Evolutionary conservation across 2,329 filamentous ascomycete genomes (phyloP).

Genomic region (Pseudogymnoascus sp.): DNA sequence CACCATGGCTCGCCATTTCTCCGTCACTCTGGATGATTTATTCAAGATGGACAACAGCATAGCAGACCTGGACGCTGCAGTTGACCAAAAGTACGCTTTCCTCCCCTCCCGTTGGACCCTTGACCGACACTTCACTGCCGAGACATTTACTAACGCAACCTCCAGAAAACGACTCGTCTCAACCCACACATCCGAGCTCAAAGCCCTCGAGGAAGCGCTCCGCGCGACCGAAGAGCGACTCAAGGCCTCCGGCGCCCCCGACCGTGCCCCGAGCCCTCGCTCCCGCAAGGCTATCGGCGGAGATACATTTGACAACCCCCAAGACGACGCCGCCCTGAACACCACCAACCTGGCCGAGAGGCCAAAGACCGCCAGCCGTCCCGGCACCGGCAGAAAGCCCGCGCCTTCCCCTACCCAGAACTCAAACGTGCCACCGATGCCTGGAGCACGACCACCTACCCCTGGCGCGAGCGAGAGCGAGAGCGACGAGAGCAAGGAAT

Average conservation of each 20-base stretch:
- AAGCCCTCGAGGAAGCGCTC: constrained; percentile 75
- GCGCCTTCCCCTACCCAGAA: not conserved
- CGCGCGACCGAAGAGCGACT: constrained; percentile 79
- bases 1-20: constrained; percentile 81
- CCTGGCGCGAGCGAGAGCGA: constrained; percentile 30
- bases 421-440: constrained; percentile 17
- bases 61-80: constrained; percentile 63
- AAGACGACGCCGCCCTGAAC: constrained; percentile 14
- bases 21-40: constrained; percentile 75
- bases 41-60: constrained; percentile 80
- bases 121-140: constrained; percentile 1
- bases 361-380: constrained; percentile 11
- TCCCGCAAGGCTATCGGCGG: constrained; percentile 16
- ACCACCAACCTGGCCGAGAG: constrained; percentile 18
- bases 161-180: constrained; percentile 71
- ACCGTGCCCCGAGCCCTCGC: constrained; percentile 18
- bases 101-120: not conserved
- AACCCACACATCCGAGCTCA: constrained; percentile 69
- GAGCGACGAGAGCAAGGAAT: constrained; percentile 4
- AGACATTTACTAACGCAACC: constrained; percentile 16
- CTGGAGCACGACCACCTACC: constrained; percentile 27
- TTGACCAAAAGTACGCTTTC: constrained; percentile 64
- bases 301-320: constrained; percentile 19
- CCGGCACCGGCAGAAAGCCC: constrained; percentile 10
- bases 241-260: constrained; percentile 30